These are phyloP conservation scores for Houttuynia cordata DNA, from an alignment of 164 flowering plant genomes.

Conservation along the genomic window DNA sequence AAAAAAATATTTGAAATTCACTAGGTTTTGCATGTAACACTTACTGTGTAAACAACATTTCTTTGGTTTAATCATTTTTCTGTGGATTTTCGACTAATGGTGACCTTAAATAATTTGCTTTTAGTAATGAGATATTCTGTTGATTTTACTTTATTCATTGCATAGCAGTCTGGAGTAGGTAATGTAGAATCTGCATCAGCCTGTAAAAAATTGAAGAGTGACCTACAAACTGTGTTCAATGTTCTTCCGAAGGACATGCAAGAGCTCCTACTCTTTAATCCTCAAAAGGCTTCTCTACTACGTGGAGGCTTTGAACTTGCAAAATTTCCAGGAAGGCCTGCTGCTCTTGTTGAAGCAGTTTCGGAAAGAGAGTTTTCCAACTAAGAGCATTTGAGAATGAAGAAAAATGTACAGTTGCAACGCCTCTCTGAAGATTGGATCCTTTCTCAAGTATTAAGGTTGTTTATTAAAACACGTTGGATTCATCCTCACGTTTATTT, in stretches of 20 bases:
- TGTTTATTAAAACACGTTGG: not conserved
- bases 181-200: slow-evolving; percentile 30
- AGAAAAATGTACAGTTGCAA: no score
- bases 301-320: slow-evolving; percentile 28
- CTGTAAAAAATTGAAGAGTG: slow-evolving; percentile 58
- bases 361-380: not conserved
- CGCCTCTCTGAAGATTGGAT: no score
- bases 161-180: slow-evolving; percentile 37
- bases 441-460: not conserved
- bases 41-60: no score
- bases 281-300: slow-evolving; percentile 57
- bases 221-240: slow-evolving; percentile 55
- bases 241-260: slow-evolving; percentile 87
- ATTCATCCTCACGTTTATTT: not conserved
- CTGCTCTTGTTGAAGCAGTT: slow-evolving; percentile 6
- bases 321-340: slow-evolving; percentile 25
- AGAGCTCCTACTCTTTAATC: slow-evolving; percentile 71
- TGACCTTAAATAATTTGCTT: not conserved
- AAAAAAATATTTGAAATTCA: no score
- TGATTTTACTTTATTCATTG: not conserved
- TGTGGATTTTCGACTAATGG: no score
- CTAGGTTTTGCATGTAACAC: no score
- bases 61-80: no score
- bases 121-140: not conserved
- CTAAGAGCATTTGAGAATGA: not conserved